Evolutionary conservation across 2,329 filamentous ascomycete species (phyloP).

Genomic region (Cladosporium austrohemisphaericum): DNA sequence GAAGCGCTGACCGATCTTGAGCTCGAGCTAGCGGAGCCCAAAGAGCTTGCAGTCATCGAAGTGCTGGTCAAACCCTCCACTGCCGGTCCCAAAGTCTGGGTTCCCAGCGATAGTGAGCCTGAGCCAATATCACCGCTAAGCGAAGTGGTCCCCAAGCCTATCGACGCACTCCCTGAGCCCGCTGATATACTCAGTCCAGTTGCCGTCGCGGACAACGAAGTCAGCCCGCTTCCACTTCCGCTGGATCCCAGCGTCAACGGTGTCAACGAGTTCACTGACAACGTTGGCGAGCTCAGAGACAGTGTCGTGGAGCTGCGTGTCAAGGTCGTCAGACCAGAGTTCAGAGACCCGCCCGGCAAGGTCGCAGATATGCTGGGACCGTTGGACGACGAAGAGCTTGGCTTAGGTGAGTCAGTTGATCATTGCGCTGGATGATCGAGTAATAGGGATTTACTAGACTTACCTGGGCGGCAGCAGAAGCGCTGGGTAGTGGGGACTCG

Average conservation of each 20-base stretch:
- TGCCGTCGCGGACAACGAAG: constrained; percentile 4
- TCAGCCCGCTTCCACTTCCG: constrained; percentile 16
- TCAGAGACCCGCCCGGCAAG: constrained; percentile 12
- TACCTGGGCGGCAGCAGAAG: not conserved
- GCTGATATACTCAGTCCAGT: constrained; percentile 5
- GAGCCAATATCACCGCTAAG: not conserved
- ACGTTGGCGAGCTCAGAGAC: constrained; percentile 8
- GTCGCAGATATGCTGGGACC: constrained; percentile 12
- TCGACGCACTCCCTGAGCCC: constrained; percentile 7
- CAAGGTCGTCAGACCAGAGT: constrained; percentile 12
- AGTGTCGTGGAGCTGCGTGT: constrained; percentile 10
- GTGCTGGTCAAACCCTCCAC: no score
- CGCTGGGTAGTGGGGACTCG: no score
- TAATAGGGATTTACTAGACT: not conserved
- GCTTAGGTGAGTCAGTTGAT: constrained; percentile 11
- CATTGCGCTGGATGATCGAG: not conserved
- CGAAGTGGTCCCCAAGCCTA: constrained; percentile 6
- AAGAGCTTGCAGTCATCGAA: no score
- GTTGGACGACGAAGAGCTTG: constrained; percentile 7
- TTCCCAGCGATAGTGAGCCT: not conserved
- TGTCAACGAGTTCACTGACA: constrained; percentile 9
- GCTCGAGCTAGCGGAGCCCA: no score
- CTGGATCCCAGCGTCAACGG: not conserved
- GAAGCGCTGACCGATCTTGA: no score
- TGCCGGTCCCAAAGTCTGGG: not conserved